phyloP scores from a whole-genome alignment of 1,284 basidiomycete genomes.

The Vanrija sp. region DNA sequence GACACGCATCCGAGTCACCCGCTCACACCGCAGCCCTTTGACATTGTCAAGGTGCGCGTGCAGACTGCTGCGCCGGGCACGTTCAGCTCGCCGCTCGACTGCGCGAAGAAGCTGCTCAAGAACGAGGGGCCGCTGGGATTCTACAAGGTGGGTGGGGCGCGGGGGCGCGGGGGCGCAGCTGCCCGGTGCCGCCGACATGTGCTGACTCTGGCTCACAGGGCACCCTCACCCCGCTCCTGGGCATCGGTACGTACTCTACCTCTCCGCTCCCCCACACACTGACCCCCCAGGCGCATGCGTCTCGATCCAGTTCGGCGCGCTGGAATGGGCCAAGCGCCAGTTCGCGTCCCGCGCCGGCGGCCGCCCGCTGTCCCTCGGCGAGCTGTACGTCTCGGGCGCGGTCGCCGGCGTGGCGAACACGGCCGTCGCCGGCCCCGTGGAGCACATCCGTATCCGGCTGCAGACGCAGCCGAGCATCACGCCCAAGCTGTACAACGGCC shows the following conservation, averaged over 20 bases:
- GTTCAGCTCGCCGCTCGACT: slow-evolving; percentile 82
- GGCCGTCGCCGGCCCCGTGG: slow-evolving; percentile 89
- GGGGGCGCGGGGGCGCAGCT: neutral
- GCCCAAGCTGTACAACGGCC: slow-evolving; percentile 67
- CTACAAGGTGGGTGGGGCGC: slow-evolving; percentile 68
- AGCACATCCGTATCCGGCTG: slow-evolving; percentile 93
- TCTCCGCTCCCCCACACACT: too few species aligned
- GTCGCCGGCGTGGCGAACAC: slow-evolving; percentile 86
- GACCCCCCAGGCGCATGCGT: slow-evolving; percentile 56
- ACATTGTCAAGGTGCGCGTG: slow-evolving; percentile 93
- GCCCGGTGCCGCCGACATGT: too few species aligned
- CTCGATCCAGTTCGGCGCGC: slow-evolving; percentile 91
- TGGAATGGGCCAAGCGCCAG: slow-evolving; percentile 83
- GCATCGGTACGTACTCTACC: slow-evolving; percentile 78
- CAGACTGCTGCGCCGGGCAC: slow-evolving; percentile 91
- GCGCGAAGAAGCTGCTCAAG: slow-evolving; percentile 78
- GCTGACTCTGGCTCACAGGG: slow-evolving; percentile 60
- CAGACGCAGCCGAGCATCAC: slow-evolving; percentile 76
- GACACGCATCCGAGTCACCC: too few species aligned
- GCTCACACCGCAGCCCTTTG: slow-evolving; percentile 60
- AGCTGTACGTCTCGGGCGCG: slow-evolving; percentile 75
- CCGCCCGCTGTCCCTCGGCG: slow-evolving; percentile 46
- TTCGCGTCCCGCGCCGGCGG: slow-evolving; percentile 52
- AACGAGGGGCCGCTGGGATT: slow-evolving; percentile 91
- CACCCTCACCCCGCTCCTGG: slow-evolving; percentile 85